phyloP scores from a whole-genome alignment of 176 grass and related monocot species.

The Phoenix roebelenii region DNA sequence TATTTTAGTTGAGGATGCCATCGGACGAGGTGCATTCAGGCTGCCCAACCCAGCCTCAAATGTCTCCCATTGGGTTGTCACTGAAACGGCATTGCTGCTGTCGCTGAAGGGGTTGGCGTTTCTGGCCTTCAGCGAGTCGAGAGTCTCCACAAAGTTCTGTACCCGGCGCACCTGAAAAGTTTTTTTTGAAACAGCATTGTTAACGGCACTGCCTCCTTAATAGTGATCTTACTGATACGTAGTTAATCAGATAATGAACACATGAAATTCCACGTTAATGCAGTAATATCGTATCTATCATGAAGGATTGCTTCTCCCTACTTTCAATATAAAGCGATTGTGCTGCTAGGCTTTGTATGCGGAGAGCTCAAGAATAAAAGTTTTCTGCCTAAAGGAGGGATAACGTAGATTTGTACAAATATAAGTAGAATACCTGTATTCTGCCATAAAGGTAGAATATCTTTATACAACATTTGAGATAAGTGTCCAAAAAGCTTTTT shows the following conservation, averaged over 20 bases:
- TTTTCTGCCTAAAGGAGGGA: too few species aligned
- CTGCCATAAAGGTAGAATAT: too few species aligned
- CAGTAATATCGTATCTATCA: too few species aligned
- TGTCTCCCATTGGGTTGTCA: slow-evolving; percentile 58
- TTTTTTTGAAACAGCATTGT: neutral
- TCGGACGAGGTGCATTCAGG: slow-evolving; percentile 43
- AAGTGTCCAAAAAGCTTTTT: too few species aligned
- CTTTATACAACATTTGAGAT: too few species aligned
- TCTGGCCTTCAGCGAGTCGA: slow-evolving; percentile 65
- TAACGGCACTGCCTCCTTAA: neutral
- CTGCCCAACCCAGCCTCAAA: slow-evolving; percentile 60
- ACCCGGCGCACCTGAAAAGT: slow-evolving; percentile 42
- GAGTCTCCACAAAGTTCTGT: slow-evolving; percentile 45
- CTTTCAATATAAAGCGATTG: too few species aligned
- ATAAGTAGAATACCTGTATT: too few species aligned
- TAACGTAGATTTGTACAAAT: too few species aligned
- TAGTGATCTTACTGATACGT: neutral
- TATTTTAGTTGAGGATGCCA: slow-evolving; percentile 31
- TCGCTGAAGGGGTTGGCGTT: slow-evolving; percentile 48
- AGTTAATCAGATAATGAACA: neutral
- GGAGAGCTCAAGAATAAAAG: too few species aligned
- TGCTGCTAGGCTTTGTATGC: too few species aligned
- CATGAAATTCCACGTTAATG: too few species aligned
- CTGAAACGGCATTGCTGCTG: slow-evolving; percentile 35
- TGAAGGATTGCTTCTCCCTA: too few species aligned